Base-by-base conservation (phyloP, 345 rosid genomes). In the Ceriops tagal region DNA sequence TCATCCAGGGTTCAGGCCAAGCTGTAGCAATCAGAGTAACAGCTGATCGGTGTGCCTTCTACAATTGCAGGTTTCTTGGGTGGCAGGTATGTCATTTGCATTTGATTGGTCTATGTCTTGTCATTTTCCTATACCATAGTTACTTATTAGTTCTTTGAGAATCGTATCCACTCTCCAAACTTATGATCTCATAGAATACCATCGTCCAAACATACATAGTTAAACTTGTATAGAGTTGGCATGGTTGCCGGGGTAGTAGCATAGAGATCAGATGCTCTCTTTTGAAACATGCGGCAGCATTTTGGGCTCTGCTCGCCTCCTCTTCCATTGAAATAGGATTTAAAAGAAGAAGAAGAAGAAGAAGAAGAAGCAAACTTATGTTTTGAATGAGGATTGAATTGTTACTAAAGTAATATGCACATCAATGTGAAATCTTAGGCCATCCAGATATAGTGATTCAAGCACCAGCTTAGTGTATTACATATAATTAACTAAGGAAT, bases 1-100 rank as follows among this genome's bases (percentile, higher is more conserved):
- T 67, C 60, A 55, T 70, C 20, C 66, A 89, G 97, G 99, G 97
- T 76, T 95, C 99, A 60, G 96, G 93, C 43, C 99, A 95, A 83
- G 98, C 97, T 64, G 99, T 95, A 67, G 99, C 98, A 8, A 81
- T 92, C 68, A 77, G 99, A 77, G 91, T 90, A 62, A 95, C 99
- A 9, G 98, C 98, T 49, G 98, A 92, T 75, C 86, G 97, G 46
- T 95, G 99, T 55, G 96, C 96, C 13, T 95, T 95, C 79, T 95
- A 95, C 70, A 86, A 90, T 62, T 95, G 99, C 84, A 82, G 96
- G 71, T 92, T 92, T 74, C 99, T 95, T 5, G 96, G 98, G 5
- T 92, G 99, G 99, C 99, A 90, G 98, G 98, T 93, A 61, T 20
- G 47, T 73, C 64, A 5, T 21, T 21, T 65, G 31, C 58, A 3